Evolutionary conservation across 169 alveolate genomes (phyloP).

Genomic region (Plasmodium adleri): DNA sequence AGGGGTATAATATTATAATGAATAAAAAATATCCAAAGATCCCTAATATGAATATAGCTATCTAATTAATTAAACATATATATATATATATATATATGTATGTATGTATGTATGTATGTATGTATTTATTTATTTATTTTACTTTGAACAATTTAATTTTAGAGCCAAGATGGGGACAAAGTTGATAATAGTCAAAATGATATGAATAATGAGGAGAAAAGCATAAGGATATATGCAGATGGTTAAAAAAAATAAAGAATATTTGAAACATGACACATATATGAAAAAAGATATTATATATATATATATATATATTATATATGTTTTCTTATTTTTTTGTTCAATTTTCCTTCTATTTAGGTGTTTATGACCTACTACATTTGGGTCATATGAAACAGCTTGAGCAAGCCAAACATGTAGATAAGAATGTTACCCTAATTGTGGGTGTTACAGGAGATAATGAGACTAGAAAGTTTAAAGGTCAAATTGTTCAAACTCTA

Average conservation of each 20-base stretch:
- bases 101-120: neutral
- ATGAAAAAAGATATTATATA: neutral
- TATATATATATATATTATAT: too few relatives aligned
- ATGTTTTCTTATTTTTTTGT: neutral
- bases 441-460: conserved; percentile 98
- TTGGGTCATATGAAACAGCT: conserved; percentile 97
- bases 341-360: conserved; percentile 62
- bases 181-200: conserved; percentile 5
- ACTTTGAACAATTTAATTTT: conserved; percentile 1
- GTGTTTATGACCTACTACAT: conserved; percentile 97
- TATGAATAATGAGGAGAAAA: conserved; percentile 18
- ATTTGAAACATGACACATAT: neutral
- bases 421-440: conserved; percentile 92
- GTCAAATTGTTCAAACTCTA: conserved; percentile 95
- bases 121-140: neutral
- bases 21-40: too few relatives aligned
- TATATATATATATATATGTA: neutral
- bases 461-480: conserved; percentile 94
- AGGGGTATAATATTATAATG: too few relatives aligned
- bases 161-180: conserved; percentile 20
- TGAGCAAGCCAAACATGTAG: conserved; percentile 97
- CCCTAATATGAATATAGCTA: neutral
- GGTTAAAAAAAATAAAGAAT: conserved; percentile 48
- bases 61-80: neutral
- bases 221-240: conserved; percentile 70